These are phyloP conservation scores for Lentinula detonsa DNA, from an alignment of 768 basidiomycete genomes.

Conservation along the genomic window DNA sequence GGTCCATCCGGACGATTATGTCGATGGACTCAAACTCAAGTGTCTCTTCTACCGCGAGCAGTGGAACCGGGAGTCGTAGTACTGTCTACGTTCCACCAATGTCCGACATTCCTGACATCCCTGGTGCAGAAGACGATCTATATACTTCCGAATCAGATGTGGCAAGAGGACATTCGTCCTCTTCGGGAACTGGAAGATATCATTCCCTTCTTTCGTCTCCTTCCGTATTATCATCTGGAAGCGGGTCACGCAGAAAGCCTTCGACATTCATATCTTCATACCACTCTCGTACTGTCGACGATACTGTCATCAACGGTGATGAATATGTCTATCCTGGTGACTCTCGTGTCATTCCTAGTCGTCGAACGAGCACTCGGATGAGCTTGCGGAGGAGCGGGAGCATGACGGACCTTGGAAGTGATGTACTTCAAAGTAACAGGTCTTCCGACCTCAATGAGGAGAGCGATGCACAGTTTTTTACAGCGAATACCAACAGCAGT, in stretches of 20 bases:
- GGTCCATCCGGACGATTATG: conserved; percentile 65
- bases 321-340: conserved; percentile 71
- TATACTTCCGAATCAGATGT: conserved; percentile 11
- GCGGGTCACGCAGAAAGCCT: conserved; percentile 19
- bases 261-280: conserved; percentile 52
- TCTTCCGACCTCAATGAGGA: not conserved
- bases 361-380: conserved; percentile 37
- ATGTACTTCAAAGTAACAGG: conserved; percentile 11
- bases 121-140: conserved; percentile 31
- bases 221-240: conserved; percentile 38
- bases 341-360: conserved; percentile 62
- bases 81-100: conserved; percentile 77
- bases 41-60: conserved; percentile 31
- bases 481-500: not conserved
- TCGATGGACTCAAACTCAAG: conserved; percentile 45
- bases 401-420: conserved; percentile 69
- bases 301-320: conserved; percentile 59
- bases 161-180: not conserved
- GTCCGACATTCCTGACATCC: conserved; percentile 60
- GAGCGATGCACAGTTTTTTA: conserved; percentile 5
- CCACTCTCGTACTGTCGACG: conserved; percentile 67
- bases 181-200: conserved; percentile 2
- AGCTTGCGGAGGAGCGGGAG: conserved; percentile 63
- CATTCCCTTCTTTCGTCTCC: conserved; percentile 3
- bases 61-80: conserved; percentile 53